A percentile compares a stretch with the other conserved stretches of the same genome.
Evolutionary conservation across 352 stramenopile genomes (phyloP).

Genomic region (Phytophthora chlamydospora): DNA sequence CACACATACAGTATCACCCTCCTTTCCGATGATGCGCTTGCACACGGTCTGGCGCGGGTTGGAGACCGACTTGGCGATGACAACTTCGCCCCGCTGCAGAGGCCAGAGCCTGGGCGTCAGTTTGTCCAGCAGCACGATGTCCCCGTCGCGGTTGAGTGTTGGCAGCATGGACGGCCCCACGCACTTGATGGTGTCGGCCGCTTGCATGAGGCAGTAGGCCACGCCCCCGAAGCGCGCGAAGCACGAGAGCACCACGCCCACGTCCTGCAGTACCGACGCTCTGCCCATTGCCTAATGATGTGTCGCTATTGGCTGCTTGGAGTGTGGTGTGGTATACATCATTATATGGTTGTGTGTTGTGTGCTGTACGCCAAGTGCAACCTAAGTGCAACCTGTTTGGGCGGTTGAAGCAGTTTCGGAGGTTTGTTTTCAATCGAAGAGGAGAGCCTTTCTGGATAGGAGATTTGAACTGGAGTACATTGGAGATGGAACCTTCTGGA

Average conservation of each 20-base stretch:
- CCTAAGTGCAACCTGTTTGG: no score
- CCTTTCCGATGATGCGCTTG: constrained; percentile 88
- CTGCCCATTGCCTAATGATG: background rate
- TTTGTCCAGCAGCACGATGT: constrained; percentile 92
- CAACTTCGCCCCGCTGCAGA: constrained; percentile 81
- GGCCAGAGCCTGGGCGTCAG: constrained; percentile 71
- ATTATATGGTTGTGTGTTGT: no score
- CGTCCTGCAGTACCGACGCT: constrained; percentile 38
- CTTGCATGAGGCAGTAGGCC: constrained; percentile 74
- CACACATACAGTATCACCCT: constrained; percentile 85
- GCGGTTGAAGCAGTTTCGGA: no score
- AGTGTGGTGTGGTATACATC: no score
- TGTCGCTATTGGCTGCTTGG: background rate
- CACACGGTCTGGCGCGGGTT: constrained; percentile 88
- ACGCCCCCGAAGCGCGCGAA: constrained; percentile 80
- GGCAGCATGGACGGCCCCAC: constrained; percentile 91
- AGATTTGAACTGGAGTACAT: no score
- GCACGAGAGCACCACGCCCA: constrained; percentile 59
- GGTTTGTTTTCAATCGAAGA: no score
- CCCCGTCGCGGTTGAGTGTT: constrained; percentile 88
- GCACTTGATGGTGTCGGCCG: constrained; percentile 85
- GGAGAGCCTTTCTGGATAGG: no score
- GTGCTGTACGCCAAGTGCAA: no score
- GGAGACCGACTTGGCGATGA: constrained; percentile 89
- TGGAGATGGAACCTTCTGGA: constrained; percentile 21